These are phyloP conservation scores for Dissophora globulifera DNA, from an alignment of 192 early-diverging fungal genomes.

Conservation along the genomic window DNA sequence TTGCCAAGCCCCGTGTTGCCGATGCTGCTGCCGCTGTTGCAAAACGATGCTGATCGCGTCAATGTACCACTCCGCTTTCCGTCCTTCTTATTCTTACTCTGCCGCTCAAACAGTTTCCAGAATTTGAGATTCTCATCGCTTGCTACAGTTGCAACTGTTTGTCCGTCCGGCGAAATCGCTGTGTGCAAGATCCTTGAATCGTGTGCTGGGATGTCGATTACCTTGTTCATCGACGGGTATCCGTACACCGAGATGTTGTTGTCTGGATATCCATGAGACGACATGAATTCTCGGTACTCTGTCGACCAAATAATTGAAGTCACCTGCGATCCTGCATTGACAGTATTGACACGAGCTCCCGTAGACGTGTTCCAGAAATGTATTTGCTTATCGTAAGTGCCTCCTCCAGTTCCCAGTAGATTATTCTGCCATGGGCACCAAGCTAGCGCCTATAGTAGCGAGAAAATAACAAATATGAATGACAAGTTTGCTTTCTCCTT, in stretches of 20 bases:
- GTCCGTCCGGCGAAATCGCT: conserved; percentile 90
- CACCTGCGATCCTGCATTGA: conserved; percentile 90
- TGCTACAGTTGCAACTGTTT: conserved; percentile 90
- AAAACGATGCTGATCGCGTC: conserved; percentile 16
- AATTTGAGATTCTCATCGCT: conserved; percentile 96
- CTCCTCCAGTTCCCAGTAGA: conserved; percentile 91
- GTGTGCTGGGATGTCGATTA: conserved; percentile 81
- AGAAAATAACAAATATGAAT: neutral
- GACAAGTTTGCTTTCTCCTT: neutral
- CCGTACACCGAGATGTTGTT: conserved; percentile 89
- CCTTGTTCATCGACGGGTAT: conserved; percentile 77
- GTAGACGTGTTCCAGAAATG: conserved; percentile 93
- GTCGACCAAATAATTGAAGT: conserved; percentile 93
- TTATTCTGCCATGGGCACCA: conserved; percentile 95
- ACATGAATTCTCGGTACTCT: conserved; percentile 86
- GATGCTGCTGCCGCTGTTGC: conserved; percentile 1
- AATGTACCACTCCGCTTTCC: conserved; percentile 1
- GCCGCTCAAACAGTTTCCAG: conserved; percentile 88
- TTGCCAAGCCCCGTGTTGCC: conserved; percentile 4
- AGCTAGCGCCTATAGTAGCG: conserved; percentile 76
- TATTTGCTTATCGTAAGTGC: conserved; percentile 88
- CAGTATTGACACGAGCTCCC: conserved; percentile 65
- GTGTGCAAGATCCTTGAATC: conserved; percentile 90
- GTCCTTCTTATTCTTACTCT: conserved; percentile 16
- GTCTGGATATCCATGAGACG: conserved; percentile 92